These are phyloP conservation scores for Mucor mucedo DNA, from an alignment of 371 early-diverging fungal species.

Conservation along the genomic window DNA sequence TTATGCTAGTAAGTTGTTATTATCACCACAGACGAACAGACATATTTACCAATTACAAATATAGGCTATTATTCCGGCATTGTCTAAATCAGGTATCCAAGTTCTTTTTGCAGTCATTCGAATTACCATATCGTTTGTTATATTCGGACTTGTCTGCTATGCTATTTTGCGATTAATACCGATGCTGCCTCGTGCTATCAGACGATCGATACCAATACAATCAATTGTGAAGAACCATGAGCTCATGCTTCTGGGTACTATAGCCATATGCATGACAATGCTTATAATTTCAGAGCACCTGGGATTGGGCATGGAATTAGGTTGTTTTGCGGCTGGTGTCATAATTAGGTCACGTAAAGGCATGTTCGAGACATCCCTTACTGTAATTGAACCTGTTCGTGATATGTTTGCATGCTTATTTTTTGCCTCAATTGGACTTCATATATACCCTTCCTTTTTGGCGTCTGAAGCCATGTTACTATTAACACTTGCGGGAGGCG, in stretches of 20 bases:
- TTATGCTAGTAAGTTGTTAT: conserved; percentile 54
- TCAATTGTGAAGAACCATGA: conserved; percentile 43
- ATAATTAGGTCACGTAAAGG: conserved; percentile 51
- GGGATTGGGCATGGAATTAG: conserved; percentile 63
- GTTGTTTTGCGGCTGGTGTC: conserved; percentile 70
- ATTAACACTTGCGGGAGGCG: conserved; percentile 48
- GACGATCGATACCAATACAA: conserved; percentile 31
- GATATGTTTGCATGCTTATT: conserved; percentile 66
- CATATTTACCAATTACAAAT: neutral
- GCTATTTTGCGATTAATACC: conserved; percentile 38
- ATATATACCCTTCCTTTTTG: conserved; percentile 66
- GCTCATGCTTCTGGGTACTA: conserved; percentile 54
- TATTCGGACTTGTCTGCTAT: conserved; percentile 50
- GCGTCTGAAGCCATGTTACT: conserved; percentile 57
- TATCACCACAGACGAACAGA: too few relatives aligned
- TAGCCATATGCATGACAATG: conserved; percentile 59
- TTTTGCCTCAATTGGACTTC: conserved; percentile 71
- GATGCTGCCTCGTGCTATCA: conserved; percentile 26
- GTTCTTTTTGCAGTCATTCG: conserved; percentile 42
- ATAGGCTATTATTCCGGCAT: conserved; percentile 63
- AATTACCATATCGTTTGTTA: conserved; percentile 38
- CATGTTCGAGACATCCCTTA: conserved; percentile 45
- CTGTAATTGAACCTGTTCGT: conserved; percentile 59
- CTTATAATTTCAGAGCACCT: conserved; percentile 47
- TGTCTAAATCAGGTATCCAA: conserved; percentile 55